Evolutionary conservation across 2,329 filamentous ascomycete species (phyloP), one percentile per base, ranked within the genome.

Genomic region (Ophiostoma pallidulum): DNA sequence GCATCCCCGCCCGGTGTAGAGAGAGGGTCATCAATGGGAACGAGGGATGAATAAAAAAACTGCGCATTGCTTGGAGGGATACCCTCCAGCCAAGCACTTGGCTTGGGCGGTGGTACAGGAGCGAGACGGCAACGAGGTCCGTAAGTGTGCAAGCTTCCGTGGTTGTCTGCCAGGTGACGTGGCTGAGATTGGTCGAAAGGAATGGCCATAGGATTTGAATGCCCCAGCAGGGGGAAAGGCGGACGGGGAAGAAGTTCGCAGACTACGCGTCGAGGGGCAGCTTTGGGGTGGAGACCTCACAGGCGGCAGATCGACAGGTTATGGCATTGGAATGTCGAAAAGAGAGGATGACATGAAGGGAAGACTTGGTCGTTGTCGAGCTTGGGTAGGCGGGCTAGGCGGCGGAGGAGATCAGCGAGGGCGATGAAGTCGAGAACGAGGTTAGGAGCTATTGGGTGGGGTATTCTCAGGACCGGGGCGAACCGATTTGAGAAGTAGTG

Each of bases 1-100:
- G 40, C 31, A 13, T 51, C 51, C 8, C 37, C 16, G 16, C 73
- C 63, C 10, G 71, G 66, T 2, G 83, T 77, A 9, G 84, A 87
- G n/a, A 94, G 73, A 20, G 87, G 87, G 59, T 95, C 89, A 59
- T 95, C 89, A 60, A 95, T 89, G 26, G 88, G 83, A 42, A 91
- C 75, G 12, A 80, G 71, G 10, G 88, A 92, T 13, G 80, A 77
- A 64, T 94, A 95, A 66, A 95, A 95, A 68, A 88, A 95, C 53
- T 88, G 86, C 19, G 83, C 74, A 28, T 74, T 71, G 46, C 84
- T 63, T 0, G 77, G 73, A 14, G 84, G 83, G 20, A 76, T 71
- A 45, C 67, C 70, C 46, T 72, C 66, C 38, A 66, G 62, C 48
- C 64, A 64, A 20, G 61, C 51, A 22, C 57, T 49, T 5, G 63